A percentile compares a stretch with the other conserved stretches of the same genome.
Evolutionary conservation across 2,329 filamentous ascomycete species (phyloP).

Genomic region (Diaporthe caulivora): DNA sequence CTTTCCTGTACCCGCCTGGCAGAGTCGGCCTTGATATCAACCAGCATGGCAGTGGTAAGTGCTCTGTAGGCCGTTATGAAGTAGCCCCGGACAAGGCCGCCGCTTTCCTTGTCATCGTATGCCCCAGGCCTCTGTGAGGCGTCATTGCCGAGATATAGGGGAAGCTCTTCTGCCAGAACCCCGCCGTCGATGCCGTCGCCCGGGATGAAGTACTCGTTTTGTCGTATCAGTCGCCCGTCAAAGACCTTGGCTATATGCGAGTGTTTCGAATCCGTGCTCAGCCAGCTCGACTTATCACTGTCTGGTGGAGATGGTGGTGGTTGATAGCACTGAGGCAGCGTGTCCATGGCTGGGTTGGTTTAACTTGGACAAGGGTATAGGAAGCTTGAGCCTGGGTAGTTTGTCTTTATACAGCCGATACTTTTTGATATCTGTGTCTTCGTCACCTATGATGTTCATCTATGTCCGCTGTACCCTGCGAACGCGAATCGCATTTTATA

Average conservation of each 20-base stretch:
- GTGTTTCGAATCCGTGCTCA: background rate
- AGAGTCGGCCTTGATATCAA: slow-evolving; percentile 2
- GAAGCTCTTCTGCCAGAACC: background rate
- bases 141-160: background rate
- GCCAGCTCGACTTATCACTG: background rate
- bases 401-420: background rate
- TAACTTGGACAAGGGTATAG: background rate
- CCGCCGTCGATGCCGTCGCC: background rate
- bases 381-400: background rate
- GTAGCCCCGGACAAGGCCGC: background rate
- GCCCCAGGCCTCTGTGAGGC: background rate
- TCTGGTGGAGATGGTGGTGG: slow-evolving; percentile 5
- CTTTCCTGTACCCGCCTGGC: background rate
- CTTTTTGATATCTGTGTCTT: background rate
- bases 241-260: background rate
- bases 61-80: background rate
- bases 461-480: background rate
- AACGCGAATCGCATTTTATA: too few species aligned
- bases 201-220: slow-evolving; percentile 7
- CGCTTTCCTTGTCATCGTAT: background rate
- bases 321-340: background rate
- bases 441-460: background rate
- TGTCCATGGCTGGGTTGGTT: background rate
- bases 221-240: background rate
- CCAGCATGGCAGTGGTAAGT: background rate